A percentile compares a stretch with the other conserved stretches of the same genome.
Conservation (phyloP, 768 basidiomycete species). For the Leccinum variicolor region DNA sequence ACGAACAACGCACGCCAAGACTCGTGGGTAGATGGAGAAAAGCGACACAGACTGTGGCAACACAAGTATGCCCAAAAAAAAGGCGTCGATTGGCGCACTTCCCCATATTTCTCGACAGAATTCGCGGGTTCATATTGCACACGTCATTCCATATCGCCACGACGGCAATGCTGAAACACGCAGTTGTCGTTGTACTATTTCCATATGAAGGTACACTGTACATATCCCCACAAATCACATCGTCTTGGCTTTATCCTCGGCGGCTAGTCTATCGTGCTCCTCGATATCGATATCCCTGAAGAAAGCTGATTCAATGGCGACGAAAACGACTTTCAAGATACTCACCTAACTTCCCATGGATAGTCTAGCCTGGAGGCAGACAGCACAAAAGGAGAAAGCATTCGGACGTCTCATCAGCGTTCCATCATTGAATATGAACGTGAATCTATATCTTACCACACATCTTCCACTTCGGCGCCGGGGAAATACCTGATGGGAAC, state of each 20-base stretch:
- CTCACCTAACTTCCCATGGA: constrained; percentile 79
- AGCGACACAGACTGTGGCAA: not conserved
- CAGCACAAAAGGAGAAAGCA: not conserved
- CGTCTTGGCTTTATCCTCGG: constrained; percentile 33
- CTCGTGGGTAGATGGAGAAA: not conserved
- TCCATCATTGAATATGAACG: not conserved
- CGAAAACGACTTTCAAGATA: constrained; percentile 1
- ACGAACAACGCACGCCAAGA: constrained; percentile 1
- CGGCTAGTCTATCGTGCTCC: constrained; percentile 65
- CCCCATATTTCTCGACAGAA: not conserved
- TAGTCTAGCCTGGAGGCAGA: constrained; percentile 65
- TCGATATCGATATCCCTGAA: constrained; percentile 76
- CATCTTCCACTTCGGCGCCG: constrained; percentile 69
- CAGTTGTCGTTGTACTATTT: not conserved
- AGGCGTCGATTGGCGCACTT: not conserved
- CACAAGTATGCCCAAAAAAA: constrained; percentile 3
- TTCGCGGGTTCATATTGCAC: not conserved
- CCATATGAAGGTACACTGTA: not conserved
- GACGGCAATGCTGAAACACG: not conserved
- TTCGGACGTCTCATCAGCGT: constrained; percentile 12
- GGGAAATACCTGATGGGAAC: constrained; percentile 61
- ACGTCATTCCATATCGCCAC: not conserved
- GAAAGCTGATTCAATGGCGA: not conserved
- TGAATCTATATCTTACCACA: constrained; percentile 54
- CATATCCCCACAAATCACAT: constrained; percentile 1